Base-by-base conservation (phyloP, 2,329 filamentous ascomycete species). In the Cladosporium sp. region DNA sequence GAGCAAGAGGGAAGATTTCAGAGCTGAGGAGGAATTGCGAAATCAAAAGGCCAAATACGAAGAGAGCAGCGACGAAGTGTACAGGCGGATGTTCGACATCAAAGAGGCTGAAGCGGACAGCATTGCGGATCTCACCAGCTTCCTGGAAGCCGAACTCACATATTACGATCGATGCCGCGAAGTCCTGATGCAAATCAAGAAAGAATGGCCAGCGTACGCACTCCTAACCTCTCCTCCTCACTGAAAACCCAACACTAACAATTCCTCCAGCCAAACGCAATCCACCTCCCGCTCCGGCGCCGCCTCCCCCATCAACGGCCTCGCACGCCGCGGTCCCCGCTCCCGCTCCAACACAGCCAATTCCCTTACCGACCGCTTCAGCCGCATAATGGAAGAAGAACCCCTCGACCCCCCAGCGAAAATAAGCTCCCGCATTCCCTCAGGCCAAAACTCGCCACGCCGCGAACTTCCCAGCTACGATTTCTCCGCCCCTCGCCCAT, bases 1-100 rank as follows among this genome's bases (percentile, higher is more conserved):
- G 70, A 84, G 86, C 19, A 95, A 95, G 74, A 89, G 86, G 63
- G 92, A 97, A 64, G 92, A 97, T 67, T 95, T 93, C 73, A 80
- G 89, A 55, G 79, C 93, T 50, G 93, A 97, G 69, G 92, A 97
- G 66, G 92, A 97, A 70, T 80, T 96, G 48, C 86, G 92, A 50
- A 80, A 84, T 22, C 89, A 93, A 68, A 95, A 95, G 69, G 88
- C 89, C 61, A 97, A 97, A 72, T 97, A 96, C 65, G 93, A 97
- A 66, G 93, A 97, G 73, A 86, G 89, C 13, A 93, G 82, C 64
- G 92, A 97, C 64, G 92, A 97, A 62, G 91, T 97, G 49, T 80
- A 85, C 61, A 83, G 92, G 53, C 82, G 92, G 50, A 97, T 97
- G 93, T 83, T 95, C 70, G 92, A 97, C 64, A 95, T 97, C 72